phyloP scores from a whole-genome alignment of 225 moss, liverwort and hornwort genomes.

The Bryoerythrophyllum caledonicum region DNA sequence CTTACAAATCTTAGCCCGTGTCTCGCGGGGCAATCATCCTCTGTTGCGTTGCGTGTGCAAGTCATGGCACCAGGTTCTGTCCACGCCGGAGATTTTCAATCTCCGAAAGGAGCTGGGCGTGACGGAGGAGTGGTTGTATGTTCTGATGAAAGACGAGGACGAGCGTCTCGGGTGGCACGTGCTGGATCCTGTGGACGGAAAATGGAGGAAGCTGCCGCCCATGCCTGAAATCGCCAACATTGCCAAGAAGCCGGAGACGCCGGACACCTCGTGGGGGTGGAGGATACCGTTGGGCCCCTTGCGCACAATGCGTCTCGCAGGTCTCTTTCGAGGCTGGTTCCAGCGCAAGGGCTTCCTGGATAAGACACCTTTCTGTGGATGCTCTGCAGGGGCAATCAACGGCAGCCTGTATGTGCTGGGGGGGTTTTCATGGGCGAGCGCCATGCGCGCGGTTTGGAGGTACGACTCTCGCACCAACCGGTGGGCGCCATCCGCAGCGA shows the following conservation, averaged over 20 bases:
- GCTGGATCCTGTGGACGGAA: slow-evolving; percentile 76
- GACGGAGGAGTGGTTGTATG: slow-evolving; percentile 97
- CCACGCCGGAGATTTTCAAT: slow-evolving; percentile 72
- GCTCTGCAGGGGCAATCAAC: slow-evolving; percentile 88
- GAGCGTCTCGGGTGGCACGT: slow-evolving; percentile 93
- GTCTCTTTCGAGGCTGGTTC: slow-evolving; percentile 86
- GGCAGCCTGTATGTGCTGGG: slow-evolving; percentile 83
- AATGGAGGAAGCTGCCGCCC: slow-evolving; percentile 84
- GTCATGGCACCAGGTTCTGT: slow-evolving; percentile 75
- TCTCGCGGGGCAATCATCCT: slow-evolving; percentile 70
- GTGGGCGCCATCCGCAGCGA: slow-evolving; percentile 82
- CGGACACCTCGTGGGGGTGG: slow-evolving; percentile 68
- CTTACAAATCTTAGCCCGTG: slow-evolving; percentile 78
- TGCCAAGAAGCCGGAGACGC: slow-evolving; percentile 32
- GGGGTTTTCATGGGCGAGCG: slow-evolving; percentile 88
- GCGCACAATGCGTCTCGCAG: slow-evolving; percentile 66
- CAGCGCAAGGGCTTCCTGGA: slow-evolving; percentile 85
- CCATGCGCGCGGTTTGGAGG: slow-evolving; percentile 93
- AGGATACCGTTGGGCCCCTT: slow-evolving; percentile 79
- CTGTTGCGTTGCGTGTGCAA: slow-evolving; percentile 79
- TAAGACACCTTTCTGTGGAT: slow-evolving; percentile 93
- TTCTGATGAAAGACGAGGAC: slow-evolving; percentile 90
- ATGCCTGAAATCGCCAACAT: slow-evolving; percentile 82
- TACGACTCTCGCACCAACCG: slow-evolving; percentile 83
- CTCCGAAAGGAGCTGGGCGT: slow-evolving; percentile 84